These are phyloP conservation scores for Coemansia aciculifera DNA, from an alignment of 192 early-diverging fungal genomes.

Conservation along the genomic window DNA sequence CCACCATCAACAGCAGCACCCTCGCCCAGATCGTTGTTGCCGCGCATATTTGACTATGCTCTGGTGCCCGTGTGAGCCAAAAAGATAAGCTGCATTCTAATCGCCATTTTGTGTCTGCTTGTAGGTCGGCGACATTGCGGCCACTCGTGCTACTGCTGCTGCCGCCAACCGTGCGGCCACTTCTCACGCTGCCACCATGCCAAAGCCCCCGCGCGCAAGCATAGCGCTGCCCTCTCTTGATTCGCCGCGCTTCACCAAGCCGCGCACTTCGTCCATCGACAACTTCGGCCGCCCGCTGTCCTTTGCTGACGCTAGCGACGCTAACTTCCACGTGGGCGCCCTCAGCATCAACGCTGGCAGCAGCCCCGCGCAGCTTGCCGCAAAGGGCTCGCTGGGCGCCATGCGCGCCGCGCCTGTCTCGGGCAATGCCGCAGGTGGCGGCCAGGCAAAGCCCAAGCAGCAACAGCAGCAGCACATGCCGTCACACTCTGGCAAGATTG, in stretches of 20 bases:
- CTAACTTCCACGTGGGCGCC: slow-evolving; percentile 4
- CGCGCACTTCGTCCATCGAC: slow-evolving; percentile 35
- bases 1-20: background rate
- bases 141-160: background rate
- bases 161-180: background rate
- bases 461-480: slow-evolving; percentile 15
- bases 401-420: slow-evolving; percentile 6
- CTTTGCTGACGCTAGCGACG: slow-evolving; percentile 9
- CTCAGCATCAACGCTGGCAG: slow-evolving; percentile 1
- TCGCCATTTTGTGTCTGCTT: background rate
- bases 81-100: background rate
- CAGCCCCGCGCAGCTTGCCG: slow-evolving; percentile 13
- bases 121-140: slow-evolving; percentile 5
- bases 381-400: slow-evolving; percentile 34
- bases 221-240: slow-evolving; percentile 23
- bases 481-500: slow-evolving; percentile 13
- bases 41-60: background rate
- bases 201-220: slow-evolving; percentile 23
- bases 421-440: slow-evolving; percentile 7
- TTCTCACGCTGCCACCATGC: slow-evolving; percentile 13
- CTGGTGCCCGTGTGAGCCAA: slow-evolving; percentile 1
- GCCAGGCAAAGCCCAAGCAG: slow-evolving; percentile 4
- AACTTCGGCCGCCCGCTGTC: slow-evolving; percentile 18
- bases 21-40: background rate
- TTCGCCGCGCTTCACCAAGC: slow-evolving; percentile 20